phyloP scores from a whole-genome alignment of 2,329 filamentous ascomycete genomes.

The Colletotrichum liaoningense region DNA sequence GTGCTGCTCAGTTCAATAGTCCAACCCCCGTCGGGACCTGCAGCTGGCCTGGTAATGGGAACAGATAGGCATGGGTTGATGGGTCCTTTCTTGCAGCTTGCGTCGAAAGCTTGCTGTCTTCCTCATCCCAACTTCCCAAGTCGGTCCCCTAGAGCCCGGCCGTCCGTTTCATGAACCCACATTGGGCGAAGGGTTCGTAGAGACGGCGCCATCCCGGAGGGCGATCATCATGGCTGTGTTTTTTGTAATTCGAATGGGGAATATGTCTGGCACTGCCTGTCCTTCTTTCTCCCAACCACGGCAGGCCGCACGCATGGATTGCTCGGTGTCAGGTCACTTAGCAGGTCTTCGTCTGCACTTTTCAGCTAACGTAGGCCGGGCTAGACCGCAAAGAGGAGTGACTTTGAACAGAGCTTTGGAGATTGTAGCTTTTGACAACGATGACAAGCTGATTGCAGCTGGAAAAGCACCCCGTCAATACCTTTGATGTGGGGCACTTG shows the following conservation, averaged over 20 bases:
- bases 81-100: constrained; percentile 25
- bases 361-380: background rate
- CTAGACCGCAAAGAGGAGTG: constrained; percentile 8
- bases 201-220: constrained; percentile 30
- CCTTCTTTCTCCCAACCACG: background rate
- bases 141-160: background rate
- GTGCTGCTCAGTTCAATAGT: background rate
- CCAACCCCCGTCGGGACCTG: background rate
- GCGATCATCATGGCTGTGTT: constrained; percentile 29
- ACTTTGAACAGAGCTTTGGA: constrained; percentile 10
- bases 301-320: background rate
- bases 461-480: background rate
- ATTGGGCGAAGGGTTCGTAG: constrained; percentile 21
- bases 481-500: constrained; percentile 6
- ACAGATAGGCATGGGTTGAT: constrained; percentile 7
- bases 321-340: background rate
- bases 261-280: background rate
- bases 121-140: constrained; percentile 23
- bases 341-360: background rate
- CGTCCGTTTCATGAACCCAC: constrained; percentile 26
- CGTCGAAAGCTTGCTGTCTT: constrained; percentile 18
- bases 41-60: background rate
- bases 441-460: background rate
- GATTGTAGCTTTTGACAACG: constrained; percentile 17
- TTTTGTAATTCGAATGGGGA: background rate